Evolutionary conservation across 495 filamentous ascomycete genomes (phyloP).

Genomic region (Penicillium steckii): DNA sequence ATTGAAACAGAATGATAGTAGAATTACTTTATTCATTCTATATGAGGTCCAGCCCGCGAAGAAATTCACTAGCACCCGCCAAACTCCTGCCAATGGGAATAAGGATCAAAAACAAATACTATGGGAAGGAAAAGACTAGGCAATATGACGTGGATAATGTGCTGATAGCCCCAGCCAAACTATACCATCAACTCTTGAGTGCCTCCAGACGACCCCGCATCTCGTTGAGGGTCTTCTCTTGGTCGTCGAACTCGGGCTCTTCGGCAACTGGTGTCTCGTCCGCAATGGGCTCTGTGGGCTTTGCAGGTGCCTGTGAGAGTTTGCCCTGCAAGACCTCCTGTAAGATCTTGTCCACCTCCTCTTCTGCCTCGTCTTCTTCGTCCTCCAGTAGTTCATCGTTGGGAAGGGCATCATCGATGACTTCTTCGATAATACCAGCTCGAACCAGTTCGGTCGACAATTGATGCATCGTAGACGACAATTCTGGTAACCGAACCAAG

Average conservation of each 20-base stretch:
- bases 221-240: slow-evolving; percentile 83
- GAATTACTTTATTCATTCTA: slow-evolving; percentile 12
- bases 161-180: background rate
- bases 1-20: background rate
- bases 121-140: background rate
- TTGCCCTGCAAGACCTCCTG: slow-evolving; percentile 84
- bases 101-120: background rate
- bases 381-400: slow-evolving; percentile 68
- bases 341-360: slow-evolving; percentile 89
- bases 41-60: slow-evolving; percentile 20
- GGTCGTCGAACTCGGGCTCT: slow-evolving; percentile 76
- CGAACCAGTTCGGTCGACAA: slow-evolving; percentile 84
- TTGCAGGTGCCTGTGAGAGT: slow-evolving; percentile 60
- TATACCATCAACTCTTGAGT: slow-evolving; percentile 69
- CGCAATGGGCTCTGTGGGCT: slow-evolving; percentile 52
- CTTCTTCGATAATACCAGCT: slow-evolving; percentile 97
- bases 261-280: slow-evolving; percentile 43
- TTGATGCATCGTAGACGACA: slow-evolving; percentile 88
- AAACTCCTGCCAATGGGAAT: slow-evolving; percentile 18
- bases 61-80: slow-evolving; percentile 9
- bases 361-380: slow-evolving; percentile 85
- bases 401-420: slow-evolving; percentile 85
- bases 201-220: slow-evolving; percentile 92
- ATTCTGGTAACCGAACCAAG: slow-evolving; percentile 78
- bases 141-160: background rate